Percentiles rank a stretch among this genome's conserved stretches.
Evolutionary conservation across 495 filamentous ascomycete genomes (phyloP).

Genomic region (Staphylotrichum longicolle): DNA sequence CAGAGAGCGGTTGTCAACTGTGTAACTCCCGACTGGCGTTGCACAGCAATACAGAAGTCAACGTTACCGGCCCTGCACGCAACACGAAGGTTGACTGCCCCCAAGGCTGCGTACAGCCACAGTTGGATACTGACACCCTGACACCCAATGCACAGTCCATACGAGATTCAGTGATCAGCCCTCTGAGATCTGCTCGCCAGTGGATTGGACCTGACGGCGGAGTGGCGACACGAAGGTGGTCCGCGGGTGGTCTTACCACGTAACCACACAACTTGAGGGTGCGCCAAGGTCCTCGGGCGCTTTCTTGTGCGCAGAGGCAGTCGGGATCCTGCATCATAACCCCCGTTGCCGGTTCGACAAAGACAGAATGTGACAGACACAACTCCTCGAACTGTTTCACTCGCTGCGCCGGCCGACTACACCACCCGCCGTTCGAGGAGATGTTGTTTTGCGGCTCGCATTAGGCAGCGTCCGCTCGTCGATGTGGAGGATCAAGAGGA

Average conservation of each 20-base stretch:
- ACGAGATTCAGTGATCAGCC: not conserved
- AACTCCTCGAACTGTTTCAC: too few species aligned
- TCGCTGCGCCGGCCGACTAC: constrained; percentile 2
- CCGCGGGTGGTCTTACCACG: not conserved
- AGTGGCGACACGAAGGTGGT: constrained; percentile 10
- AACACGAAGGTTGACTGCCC: too few species aligned
- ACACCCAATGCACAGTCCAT: not conserved
- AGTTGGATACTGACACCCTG: not conserved
- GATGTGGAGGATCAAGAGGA: not conserved
- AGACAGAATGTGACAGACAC: too few species aligned
- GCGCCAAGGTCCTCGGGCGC: not conserved
- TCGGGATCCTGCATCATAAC: too few species aligned
- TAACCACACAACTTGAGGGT: not conserved
- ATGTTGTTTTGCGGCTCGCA: constrained; percentile 5
- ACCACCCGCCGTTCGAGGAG: not conserved
- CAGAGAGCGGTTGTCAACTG: too few species aligned
- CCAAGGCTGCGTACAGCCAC: too few species aligned
- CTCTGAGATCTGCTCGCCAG: constrained; percentile 1
- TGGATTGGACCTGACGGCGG: not conserved
- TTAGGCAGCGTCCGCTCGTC: constrained; percentile 2
- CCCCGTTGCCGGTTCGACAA: too few species aligned
- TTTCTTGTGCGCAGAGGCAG: not conserved
- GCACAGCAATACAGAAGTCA: too few species aligned
- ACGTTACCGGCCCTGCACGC: too few species aligned
- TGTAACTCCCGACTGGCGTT: too few species aligned